Evolutionary conservation across 1,284 basidiomycete genomes (phyloP), one percentile per base, ranked within the genome.

Genomic region (Exobasidium cylindrosporum): DNA sequence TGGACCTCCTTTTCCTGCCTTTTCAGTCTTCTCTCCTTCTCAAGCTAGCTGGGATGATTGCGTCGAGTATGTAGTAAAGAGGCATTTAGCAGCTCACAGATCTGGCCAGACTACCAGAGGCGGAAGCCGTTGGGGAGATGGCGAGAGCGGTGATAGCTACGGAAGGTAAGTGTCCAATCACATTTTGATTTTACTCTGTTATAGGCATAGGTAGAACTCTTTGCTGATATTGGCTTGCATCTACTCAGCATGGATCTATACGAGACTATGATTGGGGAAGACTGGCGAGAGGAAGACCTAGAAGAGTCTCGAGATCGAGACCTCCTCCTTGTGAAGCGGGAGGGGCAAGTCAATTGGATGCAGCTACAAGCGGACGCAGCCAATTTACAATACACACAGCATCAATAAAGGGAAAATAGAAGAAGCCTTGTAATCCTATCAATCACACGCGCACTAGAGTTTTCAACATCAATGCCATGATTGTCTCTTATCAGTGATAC

Each of bases 111-210:
- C 47, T 17, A 32, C 13, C 54, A 2, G 57, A 47, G 40, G 17
- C 11, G 28, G 17, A 26, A 17, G 29, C 21, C 21, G 57, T 13
- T 58, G 57, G 57, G 57, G 57, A 17, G 57, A 58, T 54, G 57
- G 57, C 13, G 57, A 58, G 32, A 58, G 57, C 26, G 57, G 57
- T 26, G 57, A 58, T 30, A 47, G 29, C 21, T 30, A 58, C 6
- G 57, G 57, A 3, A 57, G 43, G 4, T n/a, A 21, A 50, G 47
- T 40, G 17, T 10, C n/a, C n/a, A n/a, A n/a, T n/a, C n/a, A n/a
- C n/a, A n/a, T n/a, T n/a, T n/a, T n/a, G n/a, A n/a, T n/a, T n/a
- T n/a, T n/a, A n/a, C n/a, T n/a, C n/a, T n/a, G n/a, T n/a, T n/a
- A n/a, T n/a, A n/a, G n/a, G n/a, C n/a, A n/a, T n/a, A n/a, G n/a